These are phyloP conservation scores for Botrytis sinoallii DNA, from an alignment of 2,329 filamentous ascomycete species.

Conservation along the genomic window DNA sequence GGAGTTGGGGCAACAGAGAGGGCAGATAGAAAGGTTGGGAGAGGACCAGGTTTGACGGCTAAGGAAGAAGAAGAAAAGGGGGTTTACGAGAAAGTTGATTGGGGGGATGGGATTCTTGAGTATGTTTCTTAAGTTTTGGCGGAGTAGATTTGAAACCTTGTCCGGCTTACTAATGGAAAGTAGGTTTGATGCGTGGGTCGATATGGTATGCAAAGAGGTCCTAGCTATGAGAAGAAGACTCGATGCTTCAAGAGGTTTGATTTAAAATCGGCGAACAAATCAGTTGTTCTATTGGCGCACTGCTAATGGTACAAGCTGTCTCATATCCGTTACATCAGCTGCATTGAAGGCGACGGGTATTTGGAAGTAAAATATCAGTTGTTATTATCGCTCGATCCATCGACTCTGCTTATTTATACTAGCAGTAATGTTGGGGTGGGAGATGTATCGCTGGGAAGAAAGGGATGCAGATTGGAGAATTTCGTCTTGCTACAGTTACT, in stretches of 20 bases:
- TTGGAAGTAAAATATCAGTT: neutral
- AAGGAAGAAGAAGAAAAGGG: constrained; percentile 5
- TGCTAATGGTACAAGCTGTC: neutral
- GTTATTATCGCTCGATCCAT: neutral
- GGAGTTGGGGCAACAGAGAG: constrained; percentile 5
- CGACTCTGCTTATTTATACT: too few species aligned
- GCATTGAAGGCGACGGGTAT: neutral
- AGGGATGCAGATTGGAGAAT: neutral
- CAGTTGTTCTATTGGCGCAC: neutral
- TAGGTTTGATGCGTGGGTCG: constrained; percentile 12
- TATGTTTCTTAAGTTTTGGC: neutral
- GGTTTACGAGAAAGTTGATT: neutral
- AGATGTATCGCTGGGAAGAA: neutral
- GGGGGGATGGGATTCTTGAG: constrained; percentile 3
- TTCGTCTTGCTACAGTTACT: neutral
- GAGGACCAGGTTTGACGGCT: neutral
- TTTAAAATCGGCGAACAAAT: neutral
- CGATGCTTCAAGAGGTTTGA: neutral
- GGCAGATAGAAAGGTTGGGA: neutral
- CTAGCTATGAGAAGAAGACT: constrained; percentile 10
- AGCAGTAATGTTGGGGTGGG: neutral
- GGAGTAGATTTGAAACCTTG: neutral
- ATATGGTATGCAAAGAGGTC: constrained; percentile 16
- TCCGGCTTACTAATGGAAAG: neutral
- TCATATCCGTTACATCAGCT: neutral